Conservation (phyloP, 1,284 basidiomycete genomes). For the Ustilago trichophora region DNA sequence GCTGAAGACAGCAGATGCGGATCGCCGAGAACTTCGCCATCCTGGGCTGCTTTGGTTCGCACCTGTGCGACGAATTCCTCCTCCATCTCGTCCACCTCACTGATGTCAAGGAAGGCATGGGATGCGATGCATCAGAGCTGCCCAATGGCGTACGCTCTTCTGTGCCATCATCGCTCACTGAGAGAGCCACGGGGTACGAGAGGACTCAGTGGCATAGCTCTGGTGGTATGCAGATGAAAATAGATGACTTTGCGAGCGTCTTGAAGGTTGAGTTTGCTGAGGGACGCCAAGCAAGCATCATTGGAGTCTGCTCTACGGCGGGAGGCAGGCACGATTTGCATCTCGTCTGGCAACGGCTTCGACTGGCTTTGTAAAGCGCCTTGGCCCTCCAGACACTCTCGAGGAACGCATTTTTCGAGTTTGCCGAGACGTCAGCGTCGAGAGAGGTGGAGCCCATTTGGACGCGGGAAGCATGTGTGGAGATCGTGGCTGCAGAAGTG, state of each 20-base stretch:
- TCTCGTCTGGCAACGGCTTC: constrained; percentile 47
- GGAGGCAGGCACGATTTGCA: constrained; percentile 39
- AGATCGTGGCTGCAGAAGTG: constrained; percentile 6
- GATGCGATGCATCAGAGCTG: constrained; percentile 32
- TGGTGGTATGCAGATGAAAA: constrained; percentile 52
- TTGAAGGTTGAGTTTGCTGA: constrained; percentile 3
- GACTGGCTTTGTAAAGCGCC: constrained; percentile 55
- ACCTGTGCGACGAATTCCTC: constrained; percentile 37
- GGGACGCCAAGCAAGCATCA: constrained; percentile 5
- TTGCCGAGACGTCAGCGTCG: constrained; percentile 40
- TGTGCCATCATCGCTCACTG: not conserved
- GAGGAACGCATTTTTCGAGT: constrained; percentile 61
- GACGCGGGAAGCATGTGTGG: constrained; percentile 10
- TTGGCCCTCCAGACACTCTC: constrained; percentile 63
- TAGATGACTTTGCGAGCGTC: constrained; percentile 51
- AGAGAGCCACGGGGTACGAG: constrained; percentile 39
- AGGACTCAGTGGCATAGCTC: constrained; percentile 33
- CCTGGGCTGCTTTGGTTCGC: constrained; percentile 29
- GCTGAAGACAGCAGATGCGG: constrained; percentile 20
- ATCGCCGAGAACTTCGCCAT: constrained; percentile 22
- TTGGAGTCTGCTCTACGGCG: constrained; percentile 8
- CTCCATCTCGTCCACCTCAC: constrained; percentile 44
- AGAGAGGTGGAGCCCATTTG: constrained; percentile 10
- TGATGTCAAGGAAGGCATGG: constrained; percentile 51
- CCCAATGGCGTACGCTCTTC: constrained; percentile 5